Conservation (phyloP, 345 rosid genomes). For the Combretum micranthum region DNA sequence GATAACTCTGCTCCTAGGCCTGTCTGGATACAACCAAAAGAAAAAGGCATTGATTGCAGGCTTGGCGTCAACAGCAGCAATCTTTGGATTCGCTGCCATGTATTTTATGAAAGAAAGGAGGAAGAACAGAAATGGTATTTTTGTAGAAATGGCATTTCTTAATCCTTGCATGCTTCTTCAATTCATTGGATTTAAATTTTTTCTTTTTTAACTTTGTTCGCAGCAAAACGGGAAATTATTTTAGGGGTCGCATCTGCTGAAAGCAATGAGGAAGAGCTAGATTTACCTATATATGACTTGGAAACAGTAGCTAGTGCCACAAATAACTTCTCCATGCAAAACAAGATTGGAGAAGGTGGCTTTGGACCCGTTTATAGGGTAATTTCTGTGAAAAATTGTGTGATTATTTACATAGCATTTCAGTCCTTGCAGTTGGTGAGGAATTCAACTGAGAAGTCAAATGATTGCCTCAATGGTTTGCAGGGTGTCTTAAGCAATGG, state of each 20-base stretch:
- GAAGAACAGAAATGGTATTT: neutral
- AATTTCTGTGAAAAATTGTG: too few species aligned
- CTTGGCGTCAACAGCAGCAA: too few species aligned
- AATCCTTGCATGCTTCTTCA: neutral
- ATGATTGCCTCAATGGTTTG: neutral
- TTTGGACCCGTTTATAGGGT: constrained; percentile 15
- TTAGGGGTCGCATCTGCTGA: neutral
- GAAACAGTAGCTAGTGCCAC: constrained; percentile 7
- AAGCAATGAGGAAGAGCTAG: constrained; percentile 8
- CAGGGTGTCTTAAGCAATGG: constrained; percentile 13
- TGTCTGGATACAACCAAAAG: too few species aligned
- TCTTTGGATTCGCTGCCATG: neutral
- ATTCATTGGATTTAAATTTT: neutral
- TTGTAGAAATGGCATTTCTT: too few species aligned
- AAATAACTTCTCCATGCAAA: constrained; percentile 2
- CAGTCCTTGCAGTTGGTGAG: constrained; percentile 1
- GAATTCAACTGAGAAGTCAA: neutral
- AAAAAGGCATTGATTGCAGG: too few species aligned
- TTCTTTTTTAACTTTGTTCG: neutral
- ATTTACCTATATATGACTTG: constrained; percentile 7
- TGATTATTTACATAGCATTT: too few species aligned
- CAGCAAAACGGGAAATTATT: neutral
- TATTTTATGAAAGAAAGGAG: neutral
- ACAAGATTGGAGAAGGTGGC: constrained; percentile 9
- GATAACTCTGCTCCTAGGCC: too few species aligned